A percentile compares a stretch with the other conserved stretches of the same genome.
These are phyloP conservation scores for Calonectria pseudoturangicola DNA, from an alignment of 2,329 filamentous ascomycete species.

Conservation along the genomic window DNA sequence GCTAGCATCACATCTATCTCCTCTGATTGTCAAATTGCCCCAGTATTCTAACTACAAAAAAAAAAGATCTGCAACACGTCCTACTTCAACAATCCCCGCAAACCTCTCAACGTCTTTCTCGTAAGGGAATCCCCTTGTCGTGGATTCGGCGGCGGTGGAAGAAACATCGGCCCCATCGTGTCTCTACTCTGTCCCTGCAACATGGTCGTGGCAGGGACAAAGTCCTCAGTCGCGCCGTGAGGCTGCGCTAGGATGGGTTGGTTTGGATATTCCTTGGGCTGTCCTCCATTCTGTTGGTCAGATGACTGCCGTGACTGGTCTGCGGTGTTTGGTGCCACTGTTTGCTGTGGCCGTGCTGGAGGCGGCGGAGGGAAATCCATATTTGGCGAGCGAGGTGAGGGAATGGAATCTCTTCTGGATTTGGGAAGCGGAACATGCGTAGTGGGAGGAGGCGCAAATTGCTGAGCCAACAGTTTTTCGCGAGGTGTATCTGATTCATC, in stretches of 20 bases:
- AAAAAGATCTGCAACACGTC: fast-evolving
- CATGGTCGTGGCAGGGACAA: neutral
- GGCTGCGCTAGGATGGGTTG: neutral
- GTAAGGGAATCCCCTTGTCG: neutral
- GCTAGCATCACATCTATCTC: too few relatives aligned
- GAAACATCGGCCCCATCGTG: slow-evolving; percentile 8
- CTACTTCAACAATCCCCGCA: neutral
- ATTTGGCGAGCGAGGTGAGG: neutral
- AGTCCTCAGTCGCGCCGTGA: neutral
- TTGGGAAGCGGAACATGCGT: neutral
- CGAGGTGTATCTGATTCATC: slow-evolving; percentile 12
- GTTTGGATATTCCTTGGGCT: neutral
- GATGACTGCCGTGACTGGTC: neutral
- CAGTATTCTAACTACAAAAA: too few relatives aligned
- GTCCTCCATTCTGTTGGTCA: neutral
- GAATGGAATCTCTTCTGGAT: neutral
- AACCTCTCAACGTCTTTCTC: neutral
- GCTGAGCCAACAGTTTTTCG: neutral
- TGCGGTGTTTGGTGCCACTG: too few relatives aligned
- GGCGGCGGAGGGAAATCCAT: neutral
- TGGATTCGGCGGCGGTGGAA: slow-evolving; percentile 1
- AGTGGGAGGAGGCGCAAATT: slow-evolving; percentile 6
- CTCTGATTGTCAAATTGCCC: too few relatives aligned
- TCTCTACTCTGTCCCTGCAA: neutral
- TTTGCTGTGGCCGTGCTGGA: neutral